phyloP scores from a whole-genome alignment of 345 rosid species.

The Clausena lansium region DNA sequence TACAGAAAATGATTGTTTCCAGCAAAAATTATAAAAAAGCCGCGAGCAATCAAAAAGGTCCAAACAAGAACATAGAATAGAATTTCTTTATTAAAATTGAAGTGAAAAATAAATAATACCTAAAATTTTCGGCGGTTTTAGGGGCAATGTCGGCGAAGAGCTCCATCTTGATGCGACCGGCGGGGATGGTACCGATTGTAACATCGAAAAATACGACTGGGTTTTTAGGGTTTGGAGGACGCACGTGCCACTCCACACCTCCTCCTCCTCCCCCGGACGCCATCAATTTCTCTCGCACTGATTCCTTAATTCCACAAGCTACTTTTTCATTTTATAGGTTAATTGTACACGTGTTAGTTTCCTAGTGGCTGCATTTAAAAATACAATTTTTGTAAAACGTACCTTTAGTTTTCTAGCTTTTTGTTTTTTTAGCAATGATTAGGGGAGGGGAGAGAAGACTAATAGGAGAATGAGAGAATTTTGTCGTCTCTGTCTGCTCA shows the following conservation, averaged over 20 bases:
- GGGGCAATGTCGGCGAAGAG: constrained; percentile 93
- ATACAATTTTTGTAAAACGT: too few relatives aligned
- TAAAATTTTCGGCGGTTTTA: constrained; percentile 92
- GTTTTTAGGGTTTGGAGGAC: constrained; percentile 91
- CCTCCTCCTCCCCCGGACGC: constrained; percentile 58
- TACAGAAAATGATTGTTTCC: neutral
- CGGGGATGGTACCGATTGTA: constrained; percentile 86
- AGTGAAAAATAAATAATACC: constrained; percentile 31
- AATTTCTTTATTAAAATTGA: too few relatives aligned
- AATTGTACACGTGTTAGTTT: too few relatives aligned
- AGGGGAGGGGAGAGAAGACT: too few relatives aligned
- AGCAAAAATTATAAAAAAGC: too few relatives aligned
- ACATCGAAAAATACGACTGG: constrained; percentile 96
- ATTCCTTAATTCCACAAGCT: neutral
- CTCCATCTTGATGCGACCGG: constrained; percentile 97
- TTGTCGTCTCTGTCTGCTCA: too few relatives aligned
- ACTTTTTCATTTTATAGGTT: too few relatives aligned
- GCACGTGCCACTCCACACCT: constrained; percentile 90
- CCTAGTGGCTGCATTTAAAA: too few relatives aligned
- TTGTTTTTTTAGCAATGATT: too few relatives aligned
- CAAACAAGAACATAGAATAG: neutral
- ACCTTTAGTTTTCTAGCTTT: too few relatives aligned
- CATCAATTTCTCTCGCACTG: constrained; percentile 26
- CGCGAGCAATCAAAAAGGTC: too few relatives aligned
- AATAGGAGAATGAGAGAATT: too few relatives aligned